Percentiles rank a stretch among this genome's conserved stretches.
phyloP scores from a whole-genome alignment of 129 eudicot species.

The Chrysanthemum lavandulifolium region DNA sequence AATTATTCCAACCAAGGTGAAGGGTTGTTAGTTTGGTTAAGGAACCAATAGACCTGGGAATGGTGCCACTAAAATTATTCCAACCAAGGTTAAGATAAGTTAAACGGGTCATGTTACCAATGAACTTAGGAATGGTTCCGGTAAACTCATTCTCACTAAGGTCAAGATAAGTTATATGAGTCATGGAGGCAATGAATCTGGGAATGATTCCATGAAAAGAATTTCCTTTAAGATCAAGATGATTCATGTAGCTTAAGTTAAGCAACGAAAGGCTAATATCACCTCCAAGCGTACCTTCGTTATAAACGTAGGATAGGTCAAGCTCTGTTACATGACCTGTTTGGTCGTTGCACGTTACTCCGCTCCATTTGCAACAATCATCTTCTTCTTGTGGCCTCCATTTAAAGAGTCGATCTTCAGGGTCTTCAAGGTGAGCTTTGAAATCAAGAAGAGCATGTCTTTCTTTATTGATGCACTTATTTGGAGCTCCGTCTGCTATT shows the following conservation, averaged over 20 bases:
- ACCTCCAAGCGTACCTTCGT: background rate
- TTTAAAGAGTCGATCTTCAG: no score
- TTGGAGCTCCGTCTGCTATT: background rate
- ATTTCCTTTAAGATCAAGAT: background rate
- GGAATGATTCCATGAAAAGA: background rate
- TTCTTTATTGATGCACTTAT: slow-evolving; percentile 11
- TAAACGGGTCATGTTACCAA: background rate
- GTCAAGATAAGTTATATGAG: background rate
- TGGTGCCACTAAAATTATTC: no score
- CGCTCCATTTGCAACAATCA: no score
- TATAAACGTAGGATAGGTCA: background rate
- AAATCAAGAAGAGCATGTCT: no score
- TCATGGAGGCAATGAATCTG: background rate
- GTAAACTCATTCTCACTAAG: background rate
- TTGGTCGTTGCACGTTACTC: no score
- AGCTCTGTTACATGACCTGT: background rate
- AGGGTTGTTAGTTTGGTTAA: no score
- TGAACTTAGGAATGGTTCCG: background rate
- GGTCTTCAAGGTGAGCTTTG: no score
- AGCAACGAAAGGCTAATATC: no score
- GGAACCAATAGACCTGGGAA: no score
- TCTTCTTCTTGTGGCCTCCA: no score
- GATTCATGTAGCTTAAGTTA: background rate
- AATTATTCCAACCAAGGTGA: no score
- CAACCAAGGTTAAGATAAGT: no score